Conservation (phyloP, 73 alveolate species). For the Symbiodinium natans region DNA sequence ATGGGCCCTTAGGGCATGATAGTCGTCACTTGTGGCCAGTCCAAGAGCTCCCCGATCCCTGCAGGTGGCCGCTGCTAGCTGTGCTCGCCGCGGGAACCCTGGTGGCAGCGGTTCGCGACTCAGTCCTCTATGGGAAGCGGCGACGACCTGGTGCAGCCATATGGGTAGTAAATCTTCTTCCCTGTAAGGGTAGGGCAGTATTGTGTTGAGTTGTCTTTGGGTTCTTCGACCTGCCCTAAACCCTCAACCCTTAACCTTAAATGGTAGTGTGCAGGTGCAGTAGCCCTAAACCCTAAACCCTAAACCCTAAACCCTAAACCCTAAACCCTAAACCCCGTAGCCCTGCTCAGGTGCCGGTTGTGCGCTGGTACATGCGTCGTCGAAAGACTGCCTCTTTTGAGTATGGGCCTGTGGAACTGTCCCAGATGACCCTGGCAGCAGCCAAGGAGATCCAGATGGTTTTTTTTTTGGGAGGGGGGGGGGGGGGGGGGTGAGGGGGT, state of each 20-base stretch:
- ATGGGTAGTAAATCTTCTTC: background rate
- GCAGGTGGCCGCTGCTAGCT: constrained; percentile 1
- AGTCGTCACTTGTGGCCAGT: too few species aligned
- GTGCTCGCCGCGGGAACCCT: constrained; percentile 21
- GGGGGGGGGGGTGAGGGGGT: too few species aligned
- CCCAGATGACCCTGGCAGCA: constrained; percentile 69
- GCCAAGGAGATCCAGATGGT: constrained; percentile 29
- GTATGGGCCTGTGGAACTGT: constrained; percentile 58
- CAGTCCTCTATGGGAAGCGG: background rate
- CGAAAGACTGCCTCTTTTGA: constrained; percentile 29
- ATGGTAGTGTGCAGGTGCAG: too few species aligned
- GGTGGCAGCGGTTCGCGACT: background rate
- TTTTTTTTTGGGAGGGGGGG: too few species aligned
- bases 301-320: too few species aligned
- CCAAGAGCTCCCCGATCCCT: too few species aligned
- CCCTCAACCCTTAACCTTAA: too few species aligned
- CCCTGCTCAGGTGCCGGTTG: constrained; percentile 49
- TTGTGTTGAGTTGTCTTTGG: too few species aligned
- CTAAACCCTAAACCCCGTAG: background rate
- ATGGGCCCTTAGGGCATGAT: too few species aligned
- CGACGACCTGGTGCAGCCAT: background rate
- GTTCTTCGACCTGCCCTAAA: too few species aligned
- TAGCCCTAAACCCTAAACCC: too few species aligned
- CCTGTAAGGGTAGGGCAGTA: too few species aligned
- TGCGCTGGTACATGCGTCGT: constrained; percentile 34